Evolutionary conservation across 345 rosid genomes (phyloP).

Genomic region (Heritiera fomes): DNA sequence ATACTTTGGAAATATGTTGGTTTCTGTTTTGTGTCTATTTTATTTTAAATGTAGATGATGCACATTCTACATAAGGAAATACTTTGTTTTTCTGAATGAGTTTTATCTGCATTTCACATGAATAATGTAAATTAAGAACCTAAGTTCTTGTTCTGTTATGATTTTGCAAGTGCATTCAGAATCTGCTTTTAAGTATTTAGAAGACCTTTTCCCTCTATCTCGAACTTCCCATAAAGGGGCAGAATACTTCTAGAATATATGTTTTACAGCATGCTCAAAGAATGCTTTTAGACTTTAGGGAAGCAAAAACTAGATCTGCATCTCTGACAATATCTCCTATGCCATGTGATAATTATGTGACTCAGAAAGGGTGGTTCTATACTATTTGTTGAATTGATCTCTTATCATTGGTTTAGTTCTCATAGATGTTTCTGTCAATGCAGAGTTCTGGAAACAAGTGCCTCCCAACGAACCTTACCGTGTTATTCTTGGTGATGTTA

Average conservation of each 20-base stretch:
- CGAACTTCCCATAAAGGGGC: not conserved
- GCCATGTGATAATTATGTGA: not conserved
- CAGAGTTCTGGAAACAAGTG: constrained; percentile 94
- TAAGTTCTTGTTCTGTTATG: not conserved
- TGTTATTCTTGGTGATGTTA: constrained; percentile 88
- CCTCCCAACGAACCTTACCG: constrained; percentile 93
- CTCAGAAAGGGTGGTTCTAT: not conserved
- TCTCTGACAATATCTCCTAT: not conserved
- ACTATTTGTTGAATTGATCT: not conserved
- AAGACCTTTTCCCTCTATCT: not conserved
- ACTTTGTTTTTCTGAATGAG: not conserved
- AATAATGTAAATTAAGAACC: not conserved
- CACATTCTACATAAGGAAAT: not conserved
- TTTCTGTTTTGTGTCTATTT: not conserved
- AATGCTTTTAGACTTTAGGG: constrained; percentile 9
- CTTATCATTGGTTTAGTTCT: constrained; percentile 2
- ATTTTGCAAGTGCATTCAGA: not conserved
- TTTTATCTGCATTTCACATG: not conserved
- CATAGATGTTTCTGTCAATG: constrained; percentile 16
- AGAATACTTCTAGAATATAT: not conserved
- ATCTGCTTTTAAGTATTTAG: not conserved
- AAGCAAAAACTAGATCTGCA: not conserved
- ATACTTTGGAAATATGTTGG: constrained; percentile 18
- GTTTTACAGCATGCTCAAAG: not conserved
- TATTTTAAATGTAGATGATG: not conserved